Evolutionary conservation across 345 rosid species (phyloP), one percentile per base, ranked within the genome.

Genomic region (Gossypium ekmanianum): DNA sequence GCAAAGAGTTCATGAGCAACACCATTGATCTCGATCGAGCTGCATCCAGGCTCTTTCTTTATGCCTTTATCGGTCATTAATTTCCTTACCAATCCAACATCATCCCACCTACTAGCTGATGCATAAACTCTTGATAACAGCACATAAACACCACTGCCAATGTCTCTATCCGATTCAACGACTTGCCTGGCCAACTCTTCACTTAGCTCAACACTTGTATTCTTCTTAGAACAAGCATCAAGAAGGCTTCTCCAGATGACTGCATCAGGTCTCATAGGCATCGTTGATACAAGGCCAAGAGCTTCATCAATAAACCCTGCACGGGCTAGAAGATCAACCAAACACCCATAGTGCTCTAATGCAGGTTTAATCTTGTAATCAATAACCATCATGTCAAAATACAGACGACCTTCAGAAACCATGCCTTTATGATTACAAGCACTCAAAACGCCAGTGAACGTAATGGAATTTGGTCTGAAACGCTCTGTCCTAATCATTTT

Each of bases 211-310:
- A 90, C 76, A 55, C 87, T 79, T 69, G 78, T 91, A 72, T 87
- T 84, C 61, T 81, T 84, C 87, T 87, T 92, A 58, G 90, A 78
- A 83, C 91, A 90, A 71, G 97, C 91, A 76, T 85, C 94, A 11
- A 94, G 98, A 29, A 94, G 90, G 79, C 94, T 85, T 83, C 98
- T 94, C 97, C 97, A 92, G 34, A 91, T 90, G 29, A 90, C 91
- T 1, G 55, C 84, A 68, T 94, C 98, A 17, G 97, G 97, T 81
- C 83, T 91, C 83, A 88, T 79, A 0, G 88, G 88, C 97, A 92
- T 94, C 63, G 13, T 78, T 45, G 79, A 83, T 12, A 94, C 85
- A 58, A 91, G 73, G 75, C 87, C 79, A 27, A 91, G 80, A 7
- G 97, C 98, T 78, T 90, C 92, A 27, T 68, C 83, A 14, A 89